Conservation (phyloP, 2,329 filamentous ascomycete genomes). For the Coniella vitis region DNA sequence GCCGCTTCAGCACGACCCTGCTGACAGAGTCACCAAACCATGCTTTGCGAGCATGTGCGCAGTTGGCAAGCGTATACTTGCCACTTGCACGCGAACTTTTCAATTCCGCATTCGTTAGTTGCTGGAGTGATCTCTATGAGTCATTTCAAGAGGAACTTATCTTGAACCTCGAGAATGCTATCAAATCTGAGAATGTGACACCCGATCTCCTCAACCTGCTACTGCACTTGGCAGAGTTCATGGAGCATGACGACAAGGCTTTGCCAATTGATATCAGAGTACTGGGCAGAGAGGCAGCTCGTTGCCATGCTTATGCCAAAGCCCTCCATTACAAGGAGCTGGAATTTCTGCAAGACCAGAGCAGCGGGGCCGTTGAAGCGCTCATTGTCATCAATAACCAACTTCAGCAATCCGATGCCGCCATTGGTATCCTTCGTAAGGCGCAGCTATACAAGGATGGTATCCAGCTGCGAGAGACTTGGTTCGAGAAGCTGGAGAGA, state of each 20-base stretch:
- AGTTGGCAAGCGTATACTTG: constrained; percentile 82
- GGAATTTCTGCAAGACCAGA: constrained; percentile 96
- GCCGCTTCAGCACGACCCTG: constrained; percentile 90
- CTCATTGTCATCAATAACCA: constrained; percentile 99
- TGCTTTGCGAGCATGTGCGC: constrained; percentile 85
- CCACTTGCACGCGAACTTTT: constrained; percentile 90
- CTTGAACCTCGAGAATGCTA: constrained; percentile 87
- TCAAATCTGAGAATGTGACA: constrained; percentile 91
- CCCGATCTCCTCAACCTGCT: constrained; percentile 92
- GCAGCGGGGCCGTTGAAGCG: constrained; percentile 89
- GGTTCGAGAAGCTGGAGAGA: constrained; percentile 96
- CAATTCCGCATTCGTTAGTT: constrained; percentile 98
- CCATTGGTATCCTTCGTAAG: constrained; percentile 93
- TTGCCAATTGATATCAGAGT: constrained; percentile 95
- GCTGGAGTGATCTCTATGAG: constrained; percentile 96
- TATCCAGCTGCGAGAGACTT: constrained; percentile 93
- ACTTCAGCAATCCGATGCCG: constrained; percentile 94
- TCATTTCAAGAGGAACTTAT: constrained; percentile 96
- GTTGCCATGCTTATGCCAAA: constrained; percentile 97
- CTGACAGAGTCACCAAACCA: constrained; percentile 95
- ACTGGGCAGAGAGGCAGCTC: constrained; percentile 87
- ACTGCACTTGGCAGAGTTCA: constrained; percentile 95
- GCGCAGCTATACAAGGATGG: constrained; percentile 90
- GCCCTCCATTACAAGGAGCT: constrained; percentile 98
- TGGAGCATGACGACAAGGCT: constrained; percentile 99